Base-by-base conservation (phyloP, 345 rosid species). In the Syzygium oleosum region DNA sequence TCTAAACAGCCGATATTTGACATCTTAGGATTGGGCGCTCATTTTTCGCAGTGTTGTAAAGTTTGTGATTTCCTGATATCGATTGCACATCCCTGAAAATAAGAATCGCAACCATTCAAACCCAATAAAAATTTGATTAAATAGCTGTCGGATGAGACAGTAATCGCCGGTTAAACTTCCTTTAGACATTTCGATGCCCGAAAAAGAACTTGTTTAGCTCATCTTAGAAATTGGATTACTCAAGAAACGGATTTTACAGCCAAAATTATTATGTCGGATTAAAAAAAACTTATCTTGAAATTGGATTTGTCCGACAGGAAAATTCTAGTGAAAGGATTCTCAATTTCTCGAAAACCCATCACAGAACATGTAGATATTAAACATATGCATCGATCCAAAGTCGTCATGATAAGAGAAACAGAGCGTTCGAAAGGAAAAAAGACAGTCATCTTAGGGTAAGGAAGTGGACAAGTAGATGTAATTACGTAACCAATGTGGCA, bases 21-120 rank as follows among this genome's bases (percentile, higher is more conserved):
- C 4, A 34, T 17, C 10, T 63, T 15, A 6, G 77, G 73, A n/a
- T n/a, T 6, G 19, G 17, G 15, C 1, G 11, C 77, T 63, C 1
- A 0, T 29, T 63, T 53, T 63, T 63, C 11, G 1, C 25, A 23
- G n/a, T 1, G 5, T 29, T 29, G 41, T 19, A 63, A 63, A 63
- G 21, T 63, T 2, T 7, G 22, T 16, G 77, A 63, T 29, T 63
- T 63, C 34, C 21, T 0, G 0, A 15, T n/a, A 5, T 5, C 0
- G 1, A 63, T 63, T 2, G 1, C 41, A 15, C 11, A 29, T 63
- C 1, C 10, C 1, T 1, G 0, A 29, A 63, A 63, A 63, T 61
- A 15, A 11, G 77, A 29, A 63, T 14, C 9, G 21, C 19, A 6
- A 63, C 10, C 77, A 14, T 63, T 63, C 38, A 13, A 63, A 12